Evolutionary conservation across 2,329 filamentous ascomycete genomes (phyloP), one percentile per base, ranked within the genome.

Genomic region (Dactylonectria macrodidyma): DNA sequence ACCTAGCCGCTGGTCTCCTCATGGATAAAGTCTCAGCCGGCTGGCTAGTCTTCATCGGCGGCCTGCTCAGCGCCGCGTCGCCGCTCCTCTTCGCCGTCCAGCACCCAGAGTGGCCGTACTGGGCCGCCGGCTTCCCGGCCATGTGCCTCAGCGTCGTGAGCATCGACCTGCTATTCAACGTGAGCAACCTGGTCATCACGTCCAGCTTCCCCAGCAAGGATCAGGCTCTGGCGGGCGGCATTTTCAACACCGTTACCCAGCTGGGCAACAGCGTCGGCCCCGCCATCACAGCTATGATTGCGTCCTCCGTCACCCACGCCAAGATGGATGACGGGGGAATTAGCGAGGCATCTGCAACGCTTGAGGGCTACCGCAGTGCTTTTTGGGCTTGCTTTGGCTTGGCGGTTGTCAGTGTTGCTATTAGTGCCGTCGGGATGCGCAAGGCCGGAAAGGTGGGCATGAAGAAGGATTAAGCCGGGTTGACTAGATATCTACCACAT

Each of bases 181-280:
- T 95, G 1, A 88, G 90, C 19, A 95, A 92, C 74, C 88, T 95
- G 66, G 95, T 93, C 80, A 92, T 94, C 78, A 94, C 92, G 0
- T 94, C 92, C 0, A 88, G 87, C 14, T 83, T 95, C 69, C 91
- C 92, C 0, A 84, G 84, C 5, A 85, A 87, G 12, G 85, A 90
- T 57, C 93, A 95, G 77, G 92, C 92, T 0, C 83, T 94, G 0
- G 93, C 92, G 0, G 92, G 92, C 1, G 92, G 62, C 14, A 26
- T 65, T 50, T 66, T 66, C 58, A 66, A 66, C 52, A 66, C 58
- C 24, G 59, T 66, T 10, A 52, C 63, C 34, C 63, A 62, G 36
- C 52, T 66, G 46, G 63, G 63, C 4, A 66, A 66, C 47, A 58
- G 58, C 24, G 54, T 62, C 12, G 63, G 63, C 19, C 63, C 63